Conservation (phyloP, 306 rosid species). For the Rosa lucieae region DNA sequence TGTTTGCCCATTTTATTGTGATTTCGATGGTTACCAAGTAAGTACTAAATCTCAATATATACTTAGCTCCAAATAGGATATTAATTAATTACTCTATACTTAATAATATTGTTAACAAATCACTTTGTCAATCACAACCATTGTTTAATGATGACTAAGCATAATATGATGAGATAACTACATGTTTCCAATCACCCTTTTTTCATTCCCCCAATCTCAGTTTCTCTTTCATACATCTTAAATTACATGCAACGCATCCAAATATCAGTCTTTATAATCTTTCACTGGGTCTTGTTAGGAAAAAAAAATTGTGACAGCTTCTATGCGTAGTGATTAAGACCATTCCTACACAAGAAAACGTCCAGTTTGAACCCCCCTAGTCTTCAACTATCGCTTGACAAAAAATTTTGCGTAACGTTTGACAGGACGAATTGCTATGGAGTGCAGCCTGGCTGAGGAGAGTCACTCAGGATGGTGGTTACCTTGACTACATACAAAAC, state of each 20-base stretch:
- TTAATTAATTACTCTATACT: background rate
- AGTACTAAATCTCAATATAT: slow-evolving; percentile 4
- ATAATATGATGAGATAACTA: background rate
- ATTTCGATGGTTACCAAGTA: slow-evolving; percentile 89
- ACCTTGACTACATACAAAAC: slow-evolving; percentile 61
- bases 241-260: no score
- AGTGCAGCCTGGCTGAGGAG: slow-evolving; percentile 97
- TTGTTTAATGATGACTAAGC: background rate
- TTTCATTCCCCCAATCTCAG: background rate
- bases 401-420: background rate
- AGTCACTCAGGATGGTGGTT: slow-evolving; percentile 62
- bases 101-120: background rate
- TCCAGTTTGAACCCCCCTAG: background rate
- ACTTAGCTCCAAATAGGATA: background rate
- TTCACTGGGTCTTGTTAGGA: background rate
- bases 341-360: background rate
- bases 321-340: background rate
- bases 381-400: background rate
- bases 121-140: background rate
- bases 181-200: background rate
- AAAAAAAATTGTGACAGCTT: background rate
- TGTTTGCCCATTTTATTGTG: slow-evolving; percentile 90
- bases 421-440: slow-evolving; percentile 90
- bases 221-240: no score
- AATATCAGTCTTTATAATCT: background rate